A percentile compares a stretch with the other conserved stretches of the same genome.
phyloP scores from a whole-genome alignment of 805 yeast species.

The Clavispora vitiphila region DNA sequence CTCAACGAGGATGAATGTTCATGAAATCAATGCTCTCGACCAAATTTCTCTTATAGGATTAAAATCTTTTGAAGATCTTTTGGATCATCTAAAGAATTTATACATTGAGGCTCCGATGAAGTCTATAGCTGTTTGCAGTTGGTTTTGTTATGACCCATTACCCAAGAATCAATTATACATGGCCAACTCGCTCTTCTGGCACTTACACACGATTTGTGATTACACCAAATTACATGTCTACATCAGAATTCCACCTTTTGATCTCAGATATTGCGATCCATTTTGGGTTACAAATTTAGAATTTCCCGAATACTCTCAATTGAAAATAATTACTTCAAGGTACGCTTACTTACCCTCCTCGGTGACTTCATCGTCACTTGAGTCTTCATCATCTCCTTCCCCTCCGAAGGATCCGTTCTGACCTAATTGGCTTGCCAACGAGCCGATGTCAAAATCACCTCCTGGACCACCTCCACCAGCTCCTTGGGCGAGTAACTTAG shows the following conservation, averaged over 20 bases:
- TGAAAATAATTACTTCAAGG: constrained; percentile 3
- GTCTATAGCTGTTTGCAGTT: not conserved
- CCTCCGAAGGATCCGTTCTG: constrained; percentile 25
- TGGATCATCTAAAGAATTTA: not conserved
- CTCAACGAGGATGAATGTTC: not conserved
- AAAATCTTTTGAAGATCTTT: not conserved
- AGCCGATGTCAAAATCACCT: constrained; percentile 30
- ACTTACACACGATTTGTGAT: not conserved
- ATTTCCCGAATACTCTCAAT: not conserved
- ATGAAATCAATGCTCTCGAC: not conserved
- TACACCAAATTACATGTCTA: not conserved
- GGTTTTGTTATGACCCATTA: not conserved
- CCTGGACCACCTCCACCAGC: constrained; percentile 29
- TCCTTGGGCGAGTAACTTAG: constrained; percentile 22
- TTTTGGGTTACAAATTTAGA: not conserved
- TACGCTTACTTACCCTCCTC: constrained; percentile 12
- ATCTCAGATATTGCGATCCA: not conserved
- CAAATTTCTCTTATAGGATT: not conserved
- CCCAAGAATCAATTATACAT: not conserved
- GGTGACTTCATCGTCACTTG: constrained; percentile 15
- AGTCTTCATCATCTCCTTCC: constrained; percentile 14
- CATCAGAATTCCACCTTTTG: not conserved
- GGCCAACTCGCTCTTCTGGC: not conserved
- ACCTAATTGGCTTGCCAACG: constrained; percentile 41
- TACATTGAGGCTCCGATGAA: not conserved